A percentile compares a stretch with the other conserved stretches of the same genome.
These are phyloP conservation scores for Cyclostephanos invisitatus DNA, from an alignment of 108 stramenopile species.

Conservation along the genomic window DNA sequence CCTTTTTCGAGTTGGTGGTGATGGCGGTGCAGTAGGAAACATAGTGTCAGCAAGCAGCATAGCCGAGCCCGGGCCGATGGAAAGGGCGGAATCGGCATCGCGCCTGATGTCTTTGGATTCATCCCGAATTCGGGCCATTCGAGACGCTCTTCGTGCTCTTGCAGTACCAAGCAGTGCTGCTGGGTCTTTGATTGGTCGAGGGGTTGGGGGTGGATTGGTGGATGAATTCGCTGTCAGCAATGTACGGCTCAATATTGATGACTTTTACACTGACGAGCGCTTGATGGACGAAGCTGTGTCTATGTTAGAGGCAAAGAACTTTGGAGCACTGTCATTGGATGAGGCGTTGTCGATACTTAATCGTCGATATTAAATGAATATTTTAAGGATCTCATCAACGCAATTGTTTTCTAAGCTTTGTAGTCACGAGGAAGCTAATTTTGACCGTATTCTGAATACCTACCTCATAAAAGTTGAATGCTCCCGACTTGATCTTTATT, in stretches of 20 bases:
- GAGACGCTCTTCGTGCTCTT: slow-evolving; percentile 57
- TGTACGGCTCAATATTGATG: slow-evolving; percentile 43
- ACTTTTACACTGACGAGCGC: slow-evolving; percentile 61
- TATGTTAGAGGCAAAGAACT: slow-evolving; percentile 76
- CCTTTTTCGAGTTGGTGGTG: slow-evolving; percentile 18
- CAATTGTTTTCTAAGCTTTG: no score
- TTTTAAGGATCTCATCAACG: no score
- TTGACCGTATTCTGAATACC: no score
- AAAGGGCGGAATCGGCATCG: slow-evolving; percentile 39
- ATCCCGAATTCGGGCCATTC: slow-evolving; percentile 35
- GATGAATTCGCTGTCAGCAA: background rate
- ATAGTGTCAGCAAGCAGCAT: background rate
- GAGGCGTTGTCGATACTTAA: slow-evolving; percentile 78
- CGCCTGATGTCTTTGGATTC: slow-evolving; percentile 61
- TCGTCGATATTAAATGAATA: slow-evolving; percentile 40
- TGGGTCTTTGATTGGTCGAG: slow-evolving; percentile 18
- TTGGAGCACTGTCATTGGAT: slow-evolving; percentile 50
- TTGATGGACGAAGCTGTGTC: slow-evolving; percentile 61
- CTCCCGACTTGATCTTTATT: background rate
- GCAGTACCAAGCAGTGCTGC: slow-evolving; percentile 19
- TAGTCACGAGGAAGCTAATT: no score
- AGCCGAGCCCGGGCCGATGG: slow-evolving; percentile 34
- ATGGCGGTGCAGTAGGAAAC: slow-evolving; percentile 44
- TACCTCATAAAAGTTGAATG: no score
- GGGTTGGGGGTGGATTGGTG: background rate